These are phyloP conservation scores for Arabidopsis thaliana DNA, from an alignment of 345 rosid genomes.

Conservation along the genomic window TAIR10.1 NC_003074.8:969001-969500, in stretches of 20 bases:
- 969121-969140: not conserved
- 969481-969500: conserved; percentile 26
- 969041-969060: conserved; percentile 23
- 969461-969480: conserved; percentile 10
- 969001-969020: not conserved
- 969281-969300: conserved; percentile 31
- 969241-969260: conserved; percentile 39
- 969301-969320: conserved; percentile 67
- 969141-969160: conserved; percentile 16
- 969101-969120: conserved; percentile 9
- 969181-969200: conserved; percentile 38
- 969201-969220: conserved; percentile 13
- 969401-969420: not conserved
- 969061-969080: conserved; percentile 27
- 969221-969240: conserved; percentile 1
- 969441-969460: not conserved
- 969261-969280: conserved; percentile 42
- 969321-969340: conserved; percentile 69
- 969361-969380: conserved; percentile 6
- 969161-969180: conserved; percentile 43
- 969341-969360: conserved; percentile 1
- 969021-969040: conserved; percentile 18
- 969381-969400: not conserved
- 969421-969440: not conserved
- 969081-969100: conserved; percentile 23